Conservation (phyloP, 2,329 filamentous ascomycete species). For the Fusarium continuum region DNA sequence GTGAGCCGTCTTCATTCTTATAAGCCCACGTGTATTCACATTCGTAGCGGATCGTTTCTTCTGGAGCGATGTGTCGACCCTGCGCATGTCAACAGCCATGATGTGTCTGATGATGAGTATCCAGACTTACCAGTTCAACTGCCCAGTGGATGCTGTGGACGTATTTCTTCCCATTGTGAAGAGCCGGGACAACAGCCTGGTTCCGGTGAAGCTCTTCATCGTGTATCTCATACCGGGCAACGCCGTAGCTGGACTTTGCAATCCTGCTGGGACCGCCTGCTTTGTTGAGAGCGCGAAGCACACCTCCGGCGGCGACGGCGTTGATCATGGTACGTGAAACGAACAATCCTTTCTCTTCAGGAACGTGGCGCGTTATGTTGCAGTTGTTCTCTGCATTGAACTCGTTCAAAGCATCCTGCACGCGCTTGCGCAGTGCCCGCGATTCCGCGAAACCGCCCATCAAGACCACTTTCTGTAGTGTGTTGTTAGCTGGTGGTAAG, state of each 20-base stretch:
- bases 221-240: not conserved
- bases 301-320: slow-evolving; percentile 1
- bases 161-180: rapidly evolving
- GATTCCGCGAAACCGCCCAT: slow-evolving; percentile 12
- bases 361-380: not conserved
- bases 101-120: not conserved
- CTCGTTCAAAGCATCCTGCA: not conserved
- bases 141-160: not conserved
- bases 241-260: not conserved
- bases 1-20: rapidly evolving
- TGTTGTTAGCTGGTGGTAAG: not conserved
- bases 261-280: not conserved
- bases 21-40: not conserved
- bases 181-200: rapidly evolving
- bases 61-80: not conserved
- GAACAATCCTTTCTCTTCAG: not conserved
- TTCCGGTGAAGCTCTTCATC: not conserved
- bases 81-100: not conserved
- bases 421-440: not conserved
- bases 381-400: not conserved
- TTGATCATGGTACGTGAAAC: not conserved
- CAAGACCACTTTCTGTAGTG: not conserved
- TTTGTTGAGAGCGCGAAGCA: not conserved
- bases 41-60: rapidly evolving
- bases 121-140: not conserved